Percentiles rank a stretch among this genome's conserved stretches.
Evolutionary conservation across 768 basidiomycete species (phyloP).

Genomic region (Dacryopinax spathularia): DNA sequence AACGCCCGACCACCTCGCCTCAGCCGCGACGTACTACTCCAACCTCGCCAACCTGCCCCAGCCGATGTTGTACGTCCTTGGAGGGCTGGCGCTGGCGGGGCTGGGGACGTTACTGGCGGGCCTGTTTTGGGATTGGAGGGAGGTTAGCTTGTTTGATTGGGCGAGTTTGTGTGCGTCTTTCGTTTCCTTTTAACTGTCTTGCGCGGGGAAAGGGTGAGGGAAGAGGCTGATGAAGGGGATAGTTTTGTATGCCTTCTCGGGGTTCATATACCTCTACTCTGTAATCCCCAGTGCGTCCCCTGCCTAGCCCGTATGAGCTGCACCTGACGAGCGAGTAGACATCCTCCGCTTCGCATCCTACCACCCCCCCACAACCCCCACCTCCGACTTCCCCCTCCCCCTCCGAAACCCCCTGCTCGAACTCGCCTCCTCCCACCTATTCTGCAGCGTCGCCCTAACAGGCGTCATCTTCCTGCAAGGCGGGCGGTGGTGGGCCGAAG

Average conservation of each 20-base stretch:
- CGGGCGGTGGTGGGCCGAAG: slow-evolving; percentile 73
- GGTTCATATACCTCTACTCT: slow-evolving; percentile 57
- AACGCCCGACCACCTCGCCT: slow-evolving; percentile 74
- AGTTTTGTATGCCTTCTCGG: slow-evolving; percentile 68
- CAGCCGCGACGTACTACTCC: slow-evolving; percentile 67
- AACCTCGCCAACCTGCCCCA: slow-evolving; percentile 54
- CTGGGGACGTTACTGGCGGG: slow-evolving; percentile 62
- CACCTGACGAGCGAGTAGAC: slow-evolving; percentile 43
- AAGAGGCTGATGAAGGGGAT: slow-evolving; percentile 3
- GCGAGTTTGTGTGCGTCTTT: slow-evolving; percentile 62
- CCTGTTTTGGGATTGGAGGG: slow-evolving; percentile 62
- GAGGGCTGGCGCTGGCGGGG: slow-evolving; percentile 43
- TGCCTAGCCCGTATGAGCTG: slow-evolving; percentile 7
- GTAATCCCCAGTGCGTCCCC: slow-evolving; percentile 57
- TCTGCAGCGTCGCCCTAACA: slow-evolving; percentile 76
- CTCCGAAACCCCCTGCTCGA: slow-evolving; percentile 55
- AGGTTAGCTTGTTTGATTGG: slow-evolving; percentile 82
- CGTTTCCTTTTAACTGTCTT: not conserved
- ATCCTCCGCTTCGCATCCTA: slow-evolving; percentile 29
- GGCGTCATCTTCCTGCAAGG: slow-evolving; percentile 77
- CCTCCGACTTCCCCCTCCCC: slow-evolving; percentile 46
- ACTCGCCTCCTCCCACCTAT: slow-evolving; percentile 68
- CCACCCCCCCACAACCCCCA: slow-evolving; percentile 11
- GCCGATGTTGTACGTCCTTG: slow-evolving; percentile 42
- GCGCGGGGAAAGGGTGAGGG: not conserved